A percentile compares a stretch with the other conserved stretches of the same genome.
Evolutionary conservation across 2,329 filamentous ascomycete species (phyloP).

Genomic region (Dryadomyces quercivorus): DNA sequence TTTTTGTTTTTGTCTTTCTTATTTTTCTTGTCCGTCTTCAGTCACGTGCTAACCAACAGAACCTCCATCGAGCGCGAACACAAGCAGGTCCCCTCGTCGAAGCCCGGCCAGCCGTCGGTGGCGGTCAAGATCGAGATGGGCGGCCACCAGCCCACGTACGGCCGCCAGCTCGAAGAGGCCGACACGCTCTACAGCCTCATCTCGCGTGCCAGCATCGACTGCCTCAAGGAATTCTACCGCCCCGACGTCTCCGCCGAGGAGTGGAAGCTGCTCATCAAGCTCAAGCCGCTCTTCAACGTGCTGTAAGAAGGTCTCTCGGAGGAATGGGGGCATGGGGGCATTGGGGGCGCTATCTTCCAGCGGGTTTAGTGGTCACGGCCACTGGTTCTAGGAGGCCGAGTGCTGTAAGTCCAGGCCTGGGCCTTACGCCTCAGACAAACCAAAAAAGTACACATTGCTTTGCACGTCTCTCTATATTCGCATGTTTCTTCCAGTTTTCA

Average conservation of each 20-base stretch:
- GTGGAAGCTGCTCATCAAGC: slow-evolving; percentile 87
- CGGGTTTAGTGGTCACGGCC: no score
- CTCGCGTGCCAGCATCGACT: slow-evolving; percentile 80
- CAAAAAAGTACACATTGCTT: no score
- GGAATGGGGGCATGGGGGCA: no score
- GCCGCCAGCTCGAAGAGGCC: slow-evolving; percentile 85
- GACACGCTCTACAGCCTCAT: slow-evolving; percentile 83
- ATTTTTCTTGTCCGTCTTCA: not conserved
- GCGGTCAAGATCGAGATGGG: slow-evolving; percentile 96
- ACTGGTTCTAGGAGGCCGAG: no score
- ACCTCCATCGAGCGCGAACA: slow-evolving; percentile 95
- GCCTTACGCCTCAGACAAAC: no score
- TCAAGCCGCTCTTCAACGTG: slow-evolving; percentile 92
- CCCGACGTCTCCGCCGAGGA: slow-evolving; percentile 82
- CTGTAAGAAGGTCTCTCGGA: slow-evolving; percentile 31
- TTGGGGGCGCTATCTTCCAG: no score
- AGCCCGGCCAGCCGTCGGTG: slow-evolving; percentile 93
- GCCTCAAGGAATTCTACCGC: slow-evolving; percentile 90
- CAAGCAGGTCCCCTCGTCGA: slow-evolving; percentile 85
- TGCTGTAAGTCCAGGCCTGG: no score
- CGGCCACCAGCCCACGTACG: slow-evolving; percentile 82
- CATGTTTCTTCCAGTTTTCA: no score
- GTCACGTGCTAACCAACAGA: slow-evolving; percentile 30
- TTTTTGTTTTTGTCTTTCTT: slow-evolving; percentile 24
- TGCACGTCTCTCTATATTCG: no score